phyloP scores from a whole-genome alignment of 176 grass and related monocot genomes.

The Chloris gayana region DNA sequence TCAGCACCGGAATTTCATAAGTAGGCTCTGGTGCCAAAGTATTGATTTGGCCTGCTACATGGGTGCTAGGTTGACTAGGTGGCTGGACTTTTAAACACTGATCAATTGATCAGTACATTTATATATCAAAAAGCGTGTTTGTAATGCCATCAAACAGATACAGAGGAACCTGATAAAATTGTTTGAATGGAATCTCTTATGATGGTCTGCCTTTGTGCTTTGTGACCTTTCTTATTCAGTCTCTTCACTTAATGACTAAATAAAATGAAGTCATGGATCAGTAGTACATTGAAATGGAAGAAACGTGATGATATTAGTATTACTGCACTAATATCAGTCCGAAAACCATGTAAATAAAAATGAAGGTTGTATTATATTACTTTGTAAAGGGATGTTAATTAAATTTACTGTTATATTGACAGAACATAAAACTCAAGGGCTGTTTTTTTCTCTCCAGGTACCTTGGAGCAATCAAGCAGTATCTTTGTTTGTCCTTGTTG shows the following conservation, averaged over 20 bases:
- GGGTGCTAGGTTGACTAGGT: background rate
- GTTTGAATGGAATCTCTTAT: constrained; percentile 13
- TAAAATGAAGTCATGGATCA: background rate
- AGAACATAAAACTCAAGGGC: background rate
- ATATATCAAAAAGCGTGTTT: background rate
- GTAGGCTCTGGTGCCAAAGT: background rate
- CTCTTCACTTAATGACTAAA: constrained; percentile 1
- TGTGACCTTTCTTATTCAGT: constrained; percentile 10
- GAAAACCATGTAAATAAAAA: background rate
- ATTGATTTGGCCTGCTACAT: background rate
- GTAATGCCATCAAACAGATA: background rate
- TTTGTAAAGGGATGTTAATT: constrained; percentile 5
- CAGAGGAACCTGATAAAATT: constrained; percentile 1
- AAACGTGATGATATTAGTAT: constrained; percentile 12
- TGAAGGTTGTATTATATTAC: background rate
- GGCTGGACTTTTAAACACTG: background rate
- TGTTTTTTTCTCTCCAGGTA: constrained; percentile 61
- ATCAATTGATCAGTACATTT: background rate
- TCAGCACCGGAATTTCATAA: background rate
- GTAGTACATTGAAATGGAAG: background rate
- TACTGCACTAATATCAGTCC: background rate
- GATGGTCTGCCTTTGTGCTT: background rate
- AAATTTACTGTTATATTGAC: constrained; percentile 32
- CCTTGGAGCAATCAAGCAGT: constrained; percentile 96
- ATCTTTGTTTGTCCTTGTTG: constrained; percentile 93